These are phyloP conservation scores for Samsoniella hepiali DNA, from an alignment of 2,329 filamentous ascomycete species.

Conservation along the genomic window DNA sequence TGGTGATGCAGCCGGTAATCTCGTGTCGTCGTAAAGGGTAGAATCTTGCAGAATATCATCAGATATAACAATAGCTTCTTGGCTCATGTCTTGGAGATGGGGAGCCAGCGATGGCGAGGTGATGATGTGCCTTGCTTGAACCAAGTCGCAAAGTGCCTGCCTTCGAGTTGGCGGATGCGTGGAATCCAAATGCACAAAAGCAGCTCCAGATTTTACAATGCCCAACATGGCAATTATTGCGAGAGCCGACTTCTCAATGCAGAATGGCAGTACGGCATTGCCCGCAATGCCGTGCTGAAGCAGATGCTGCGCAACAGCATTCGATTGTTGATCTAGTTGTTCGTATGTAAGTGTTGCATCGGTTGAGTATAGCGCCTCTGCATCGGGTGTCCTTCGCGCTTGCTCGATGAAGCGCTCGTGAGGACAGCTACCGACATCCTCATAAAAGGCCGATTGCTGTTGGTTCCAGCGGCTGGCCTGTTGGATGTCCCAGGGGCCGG, in stretches of 20 bases:
- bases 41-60: not conserved
- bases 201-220: conserved; percentile 16
- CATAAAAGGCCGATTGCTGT: not conserved
- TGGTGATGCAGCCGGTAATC: not conserved
- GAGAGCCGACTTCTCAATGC: conserved; percentile 18
- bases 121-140: not conserved
- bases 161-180: conserved; percentile 2
- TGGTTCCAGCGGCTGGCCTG: conserved; percentile 1
- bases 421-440: conserved; percentile 7
- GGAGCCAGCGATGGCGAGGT: not conserved
- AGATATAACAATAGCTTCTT: not conserved
- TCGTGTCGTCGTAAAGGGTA: not conserved
- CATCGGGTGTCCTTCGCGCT: not conserved
- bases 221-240: conserved; percentile 17
- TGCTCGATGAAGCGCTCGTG: conserved; percentile 18
- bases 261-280: conserved; percentile 9
- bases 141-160: not conserved
- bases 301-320: not conserved
- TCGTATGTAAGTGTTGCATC: conserved; percentile 20
- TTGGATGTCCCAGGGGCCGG: conserved; percentile 3
- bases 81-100: not conserved
- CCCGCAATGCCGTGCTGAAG: not conserved
- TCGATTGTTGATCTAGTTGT: not conserved
- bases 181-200: conserved; percentile 16
- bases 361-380: conserved; percentile 22